Percentiles rank a stretch among this genome's conserved stretches.
Conservation (phyloP, 192 early-diverging fungal genomes). For the Bifiguratus adelaidae region DNA sequence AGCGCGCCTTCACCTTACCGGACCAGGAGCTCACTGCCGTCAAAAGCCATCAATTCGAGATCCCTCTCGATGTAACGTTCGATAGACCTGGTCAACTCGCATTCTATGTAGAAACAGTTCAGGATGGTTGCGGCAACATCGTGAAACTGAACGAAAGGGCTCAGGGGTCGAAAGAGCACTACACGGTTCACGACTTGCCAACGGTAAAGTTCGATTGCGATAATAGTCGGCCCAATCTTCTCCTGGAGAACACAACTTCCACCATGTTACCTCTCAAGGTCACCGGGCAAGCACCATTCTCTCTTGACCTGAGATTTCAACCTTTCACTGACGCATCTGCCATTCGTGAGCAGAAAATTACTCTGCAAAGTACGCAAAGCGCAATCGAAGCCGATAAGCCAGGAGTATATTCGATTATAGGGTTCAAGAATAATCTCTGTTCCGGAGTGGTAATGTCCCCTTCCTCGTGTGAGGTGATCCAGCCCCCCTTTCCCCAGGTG, state of each 20-base stretch:
- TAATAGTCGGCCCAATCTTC: slow-evolving; percentile 9
- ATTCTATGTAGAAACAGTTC: slow-evolving; percentile 10
- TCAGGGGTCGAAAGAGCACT: background rate
- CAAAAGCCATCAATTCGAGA: slow-evolving; percentile 3
- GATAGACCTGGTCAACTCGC: slow-evolving; percentile 7
- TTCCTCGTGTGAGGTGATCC: slow-evolving; percentile 18
- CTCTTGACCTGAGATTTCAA: slow-evolving; percentile 7
- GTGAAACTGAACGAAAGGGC: background rate
- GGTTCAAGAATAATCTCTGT: slow-evolving; percentile 18
- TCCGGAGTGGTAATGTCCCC: slow-evolving; percentile 15
- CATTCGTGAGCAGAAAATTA: background rate
- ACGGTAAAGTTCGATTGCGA: slow-evolving; percentile 16
- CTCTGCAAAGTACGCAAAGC: background rate
- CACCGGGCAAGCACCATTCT: slow-evolving; percentile 11
- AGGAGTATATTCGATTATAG: slow-evolving; percentile 22
- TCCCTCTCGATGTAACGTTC: slow-evolving; percentile 19
- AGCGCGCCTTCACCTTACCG: background rate
- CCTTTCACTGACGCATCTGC: background rate
- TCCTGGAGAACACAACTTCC: slow-evolving; percentile 7
- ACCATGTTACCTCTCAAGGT: slow-evolving; percentile 6
- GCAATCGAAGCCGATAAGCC: slow-evolving; percentile 9
- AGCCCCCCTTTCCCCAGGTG: slow-evolving; percentile 14
- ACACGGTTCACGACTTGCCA: slow-evolving; percentile 16
- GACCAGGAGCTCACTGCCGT: background rate
- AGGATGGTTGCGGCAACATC: slow-evolving; percentile 21